Evolutionary conservation across 441 rosid species (phyloP).

Genomic region (Manihot esculenta): DNA sequence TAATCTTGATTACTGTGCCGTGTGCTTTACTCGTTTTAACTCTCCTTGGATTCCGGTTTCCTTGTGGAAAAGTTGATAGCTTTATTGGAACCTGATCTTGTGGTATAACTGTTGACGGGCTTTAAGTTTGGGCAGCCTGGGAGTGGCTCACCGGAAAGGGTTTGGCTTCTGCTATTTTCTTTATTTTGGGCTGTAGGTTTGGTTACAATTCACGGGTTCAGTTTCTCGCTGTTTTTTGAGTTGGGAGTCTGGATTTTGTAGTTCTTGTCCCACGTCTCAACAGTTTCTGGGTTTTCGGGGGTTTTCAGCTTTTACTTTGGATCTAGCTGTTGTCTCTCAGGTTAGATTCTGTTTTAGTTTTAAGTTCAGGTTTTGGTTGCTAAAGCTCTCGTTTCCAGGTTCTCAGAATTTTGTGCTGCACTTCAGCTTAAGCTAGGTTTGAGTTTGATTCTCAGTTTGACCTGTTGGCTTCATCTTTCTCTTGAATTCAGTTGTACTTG

Average conservation of each 20-base stretch:
- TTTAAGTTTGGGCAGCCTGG: conserved; percentile 22
- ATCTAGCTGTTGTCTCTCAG: neutral
- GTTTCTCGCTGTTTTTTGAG: neutral
- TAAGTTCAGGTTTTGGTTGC: neutral
- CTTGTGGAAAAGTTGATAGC: conserved; percentile 37
- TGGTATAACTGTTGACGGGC: conserved; percentile 30
- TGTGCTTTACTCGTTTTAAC: conserved; percentile 22
- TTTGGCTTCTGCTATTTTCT: conserved; percentile 8
- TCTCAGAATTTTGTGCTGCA: conserved; percentile 13
- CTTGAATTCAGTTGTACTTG: conserved; percentile 7
- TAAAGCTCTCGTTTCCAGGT: neutral
- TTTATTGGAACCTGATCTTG: conserved; percentile 41
- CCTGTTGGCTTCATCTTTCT: conserved; percentile 1
- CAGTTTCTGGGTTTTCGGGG: conserved; percentile 7
- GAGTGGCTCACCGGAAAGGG: conserved; percentile 2
- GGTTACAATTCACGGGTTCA: neutral
- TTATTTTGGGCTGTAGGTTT: neutral
- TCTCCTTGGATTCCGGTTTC: conserved; percentile 42
- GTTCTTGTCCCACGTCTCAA: neutral
- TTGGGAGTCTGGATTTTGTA: conserved; percentile 11
- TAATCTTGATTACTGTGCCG: conserved; percentile 27
- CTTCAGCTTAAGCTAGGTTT: conserved; percentile 6
- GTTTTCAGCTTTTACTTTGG: neutral
- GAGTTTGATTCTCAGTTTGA: conserved; percentile 3
- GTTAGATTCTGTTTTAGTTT: neutral